Conservation (phyloP, 768 basidiomycete genomes). For the Podaxis sp. region DNA sequence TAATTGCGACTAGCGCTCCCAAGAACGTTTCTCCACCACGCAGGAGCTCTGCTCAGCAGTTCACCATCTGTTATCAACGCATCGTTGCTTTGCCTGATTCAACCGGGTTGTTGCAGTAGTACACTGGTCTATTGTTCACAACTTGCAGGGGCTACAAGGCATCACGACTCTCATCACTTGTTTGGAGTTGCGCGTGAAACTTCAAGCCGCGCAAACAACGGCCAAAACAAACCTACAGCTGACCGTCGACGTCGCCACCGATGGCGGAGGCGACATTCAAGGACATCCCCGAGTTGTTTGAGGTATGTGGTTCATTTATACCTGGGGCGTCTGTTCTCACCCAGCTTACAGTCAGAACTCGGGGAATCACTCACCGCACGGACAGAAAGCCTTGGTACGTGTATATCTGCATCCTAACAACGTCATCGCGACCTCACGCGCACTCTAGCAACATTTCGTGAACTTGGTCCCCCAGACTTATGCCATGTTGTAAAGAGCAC, state of each 20-base stretch:
- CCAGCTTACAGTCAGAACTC: slow-evolving; percentile 64
- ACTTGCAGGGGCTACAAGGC: not conserved
- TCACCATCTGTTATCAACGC: no score
- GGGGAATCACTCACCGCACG: slow-evolving; percentile 87
- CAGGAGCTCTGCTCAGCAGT: no score
- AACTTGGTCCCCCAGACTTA: slow-evolving; percentile 96
- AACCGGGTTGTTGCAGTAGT: no score
- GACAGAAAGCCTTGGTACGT: slow-evolving; percentile 88
- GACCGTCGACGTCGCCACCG: slow-evolving; percentile 3
- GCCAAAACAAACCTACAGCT: slow-evolving; percentile 9
- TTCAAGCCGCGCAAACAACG: not conserved
- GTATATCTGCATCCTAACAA: slow-evolving; percentile 8
- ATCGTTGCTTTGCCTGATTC: no score
- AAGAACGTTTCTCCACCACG: no score
- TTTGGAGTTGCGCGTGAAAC: not conserved
- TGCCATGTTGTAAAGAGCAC: slow-evolving; percentile 95
- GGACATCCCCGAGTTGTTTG: slow-evolving; percentile 96
- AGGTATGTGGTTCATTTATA: slow-evolving; percentile 48
- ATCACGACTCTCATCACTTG: not conserved
- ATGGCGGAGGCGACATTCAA: slow-evolving; percentile 69
- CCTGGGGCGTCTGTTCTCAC: slow-evolving; percentile 12
- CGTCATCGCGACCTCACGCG: slow-evolving; percentile 19
- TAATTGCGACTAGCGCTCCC: no score
- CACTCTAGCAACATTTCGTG: slow-evolving; percentile 82
- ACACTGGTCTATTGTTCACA: no score